These are phyloP conservation scores for Chlamydomonas asymmetrica DNA, from an alignment of 139 green algal genomes.

Conservation along the genomic window DNA sequence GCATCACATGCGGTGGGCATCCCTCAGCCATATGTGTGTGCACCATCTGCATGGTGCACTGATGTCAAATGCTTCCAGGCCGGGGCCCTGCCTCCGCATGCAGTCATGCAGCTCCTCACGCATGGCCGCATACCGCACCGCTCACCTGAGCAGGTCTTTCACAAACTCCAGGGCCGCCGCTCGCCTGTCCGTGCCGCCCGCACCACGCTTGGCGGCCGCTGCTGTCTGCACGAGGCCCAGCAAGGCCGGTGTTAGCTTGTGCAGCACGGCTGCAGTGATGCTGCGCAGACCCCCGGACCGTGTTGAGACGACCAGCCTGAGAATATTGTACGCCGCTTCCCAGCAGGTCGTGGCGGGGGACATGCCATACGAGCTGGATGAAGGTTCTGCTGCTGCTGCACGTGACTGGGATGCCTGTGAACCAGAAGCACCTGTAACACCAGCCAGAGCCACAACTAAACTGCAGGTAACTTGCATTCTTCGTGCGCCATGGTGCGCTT, in stretches of 20 bases:
- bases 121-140: not conserved
- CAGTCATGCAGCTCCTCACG: not conserved
- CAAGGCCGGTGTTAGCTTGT: conserved; percentile 44
- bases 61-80: too few relatives aligned
- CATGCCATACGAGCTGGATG: not conserved
- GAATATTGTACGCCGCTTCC: conserved; percentile 32
- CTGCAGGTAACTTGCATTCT: not conserved
- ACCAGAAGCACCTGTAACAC: not conserved
- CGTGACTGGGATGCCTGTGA: not conserved
- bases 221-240: conserved; percentile 21
- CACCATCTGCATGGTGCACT: too few relatives aligned
- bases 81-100: not conserved
- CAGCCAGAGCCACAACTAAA: not conserved
- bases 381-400: not conserved
- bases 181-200: conserved; percentile 21
- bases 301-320: conserved; percentile 47
- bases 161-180: conserved; percentile 38
- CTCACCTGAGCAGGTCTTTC: conserved; percentile 36
- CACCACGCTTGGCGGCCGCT: conserved; percentile 6
- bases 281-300: conserved; percentile 41
- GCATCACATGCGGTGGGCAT: too few relatives aligned
- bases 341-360: conserved; percentile 5
- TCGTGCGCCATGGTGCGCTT: not conserved
- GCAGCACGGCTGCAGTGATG: conserved; percentile 41
- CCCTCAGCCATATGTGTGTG: too few relatives aligned